Conservation (phyloP, 176 grass and related monocot species). For the Musa beccarii region DNA sequence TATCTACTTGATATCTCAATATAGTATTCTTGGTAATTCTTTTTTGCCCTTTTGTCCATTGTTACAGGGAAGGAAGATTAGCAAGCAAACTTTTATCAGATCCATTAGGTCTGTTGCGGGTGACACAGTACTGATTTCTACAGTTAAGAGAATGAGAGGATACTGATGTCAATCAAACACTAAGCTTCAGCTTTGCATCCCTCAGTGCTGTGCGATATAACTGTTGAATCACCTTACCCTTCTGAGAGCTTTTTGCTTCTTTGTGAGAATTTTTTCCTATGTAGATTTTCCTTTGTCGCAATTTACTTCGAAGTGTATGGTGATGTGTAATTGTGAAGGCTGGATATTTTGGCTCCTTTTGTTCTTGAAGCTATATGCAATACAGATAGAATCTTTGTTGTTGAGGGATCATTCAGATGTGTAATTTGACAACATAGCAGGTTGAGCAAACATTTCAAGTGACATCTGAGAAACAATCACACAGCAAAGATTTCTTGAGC, state of each 20-base stretch:
- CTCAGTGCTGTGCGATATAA: background rate
- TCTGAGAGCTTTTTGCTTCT: background rate
- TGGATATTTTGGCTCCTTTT: background rate
- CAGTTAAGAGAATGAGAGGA: conserved; percentile 49
- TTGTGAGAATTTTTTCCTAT: background rate
- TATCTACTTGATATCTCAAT: too few relatives aligned
- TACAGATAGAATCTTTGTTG: too few relatives aligned
- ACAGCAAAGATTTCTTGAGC: too few relatives aligned
- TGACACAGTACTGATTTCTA: conserved; percentile 46
- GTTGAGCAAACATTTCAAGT: background rate
- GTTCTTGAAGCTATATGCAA: too few relatives aligned
- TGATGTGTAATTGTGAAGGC: background rate
- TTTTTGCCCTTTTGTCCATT: background rate
- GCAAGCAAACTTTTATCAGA: conserved; percentile 55
- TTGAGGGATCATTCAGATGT: too few relatives aligned
- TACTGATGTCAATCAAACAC: conserved; percentile 14
- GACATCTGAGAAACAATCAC: background rate
- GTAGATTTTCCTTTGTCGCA: background rate
- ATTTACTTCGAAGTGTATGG: background rate
- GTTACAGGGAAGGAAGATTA: conserved; percentile 59
- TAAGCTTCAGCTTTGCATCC: background rate
- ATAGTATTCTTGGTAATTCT: too few relatives aligned
- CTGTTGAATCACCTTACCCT: too few relatives aligned
- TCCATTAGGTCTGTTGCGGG: conserved; percentile 43
- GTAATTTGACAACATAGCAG: background rate